Base-by-base conservation (phyloP, 2,329 filamentous ascomycete genomes). In the Colletotrichum scovillei region DNA sequence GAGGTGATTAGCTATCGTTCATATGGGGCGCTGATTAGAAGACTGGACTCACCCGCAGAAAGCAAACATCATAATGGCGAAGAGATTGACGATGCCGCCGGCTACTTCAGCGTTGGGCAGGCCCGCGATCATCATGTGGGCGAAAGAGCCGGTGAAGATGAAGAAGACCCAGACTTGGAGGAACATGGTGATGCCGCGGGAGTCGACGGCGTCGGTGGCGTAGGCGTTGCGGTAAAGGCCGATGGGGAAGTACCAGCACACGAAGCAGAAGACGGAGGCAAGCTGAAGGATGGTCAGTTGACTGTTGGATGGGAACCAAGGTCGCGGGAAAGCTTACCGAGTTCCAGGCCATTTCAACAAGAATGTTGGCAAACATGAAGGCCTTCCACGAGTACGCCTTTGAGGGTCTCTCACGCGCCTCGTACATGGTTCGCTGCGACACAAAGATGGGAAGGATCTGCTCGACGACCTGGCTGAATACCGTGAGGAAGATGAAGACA, bases 381-480 rank as follows among this genome's bases (percentile, higher is more conserved):
- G 90, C 88, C 68, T 89, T 87, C 92, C 92, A 94, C 24, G 88
- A 90, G 80, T 93, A 94, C 0, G 90, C 86, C 78, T 92, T 92
- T 6, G 89, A 91, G 0, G 91, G 92, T 0, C 91, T 86, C 78
- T 93, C 92, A 38, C 91, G 90, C 5, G 90, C 88, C 81, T 94
- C 93, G 78, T 94, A 94, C 9, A 95, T 84, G 16, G 91, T 87
- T 35, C 92, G 89, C 77, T 94, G 92, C 0, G 88, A 87, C 56
- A 93, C 89, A 75, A 94, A 94, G 72, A 92, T 89, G 1, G 92
- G 92, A 88, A 93, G 92, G 76, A 92, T 91, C 76, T 92, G 91
- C 74, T 92, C 88, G 0, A 90, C 87, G 59, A 93, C 81, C 67
- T 90, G 87, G 30, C 90, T 89, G 81, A 95, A 94, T 79, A 94